Evolutionary conservation across 1,139 yeast genomes (phyloP), one percentile per base, ranked within the genome.

Genomic region (Geotrichum aggregatum): DNA sequence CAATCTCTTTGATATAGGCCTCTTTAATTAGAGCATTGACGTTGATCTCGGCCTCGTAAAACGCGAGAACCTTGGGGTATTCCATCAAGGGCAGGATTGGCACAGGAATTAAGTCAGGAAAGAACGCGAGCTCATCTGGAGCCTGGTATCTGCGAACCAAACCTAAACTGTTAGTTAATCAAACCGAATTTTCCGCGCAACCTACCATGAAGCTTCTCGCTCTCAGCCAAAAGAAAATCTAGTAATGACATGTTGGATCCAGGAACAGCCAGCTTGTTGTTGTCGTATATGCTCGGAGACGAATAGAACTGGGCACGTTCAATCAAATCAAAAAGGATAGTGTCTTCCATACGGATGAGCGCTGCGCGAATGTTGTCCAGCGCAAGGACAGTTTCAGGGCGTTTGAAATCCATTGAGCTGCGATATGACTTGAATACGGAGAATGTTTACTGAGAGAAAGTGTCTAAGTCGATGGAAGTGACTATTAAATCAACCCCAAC

Each of bases 51-150:
- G 81, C 76, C 11, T 87, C 76, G 68, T 84, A 87, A 1, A 77
- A 69, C 0, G 96, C 95, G 57, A 92, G 75, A 3, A 89, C 76
- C 59, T 78, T 77, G 7, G 98, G 96, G 66, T 88, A 88, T 54
- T 84, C 73, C 42, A 89, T 73, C 11, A 87, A 74, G 3, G 98
- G 98, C 51, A 92, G 73, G 54, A 92, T 79, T 2, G 95, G 80
- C 22, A 78, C 76, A 47, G 78, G 72, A 50, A 92, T 73, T 33
- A 76, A 72, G 26, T 79, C 71, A 1, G 95, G 95, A 73, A 84
- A 89, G 66, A 89, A 92, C 2, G 98, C 92, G n/a, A 80, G 76
- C 69, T 92, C 96, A 67, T 92, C 98, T 0, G 98, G 98, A 0
- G 97, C 91, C 65, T 89, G 92, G 66, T 83, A 92, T 61, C 98